Evolutionary conservation across 805 yeast genomes (phyloP).

Genomic region (Zygotorulaspora chibaensis): DNA sequence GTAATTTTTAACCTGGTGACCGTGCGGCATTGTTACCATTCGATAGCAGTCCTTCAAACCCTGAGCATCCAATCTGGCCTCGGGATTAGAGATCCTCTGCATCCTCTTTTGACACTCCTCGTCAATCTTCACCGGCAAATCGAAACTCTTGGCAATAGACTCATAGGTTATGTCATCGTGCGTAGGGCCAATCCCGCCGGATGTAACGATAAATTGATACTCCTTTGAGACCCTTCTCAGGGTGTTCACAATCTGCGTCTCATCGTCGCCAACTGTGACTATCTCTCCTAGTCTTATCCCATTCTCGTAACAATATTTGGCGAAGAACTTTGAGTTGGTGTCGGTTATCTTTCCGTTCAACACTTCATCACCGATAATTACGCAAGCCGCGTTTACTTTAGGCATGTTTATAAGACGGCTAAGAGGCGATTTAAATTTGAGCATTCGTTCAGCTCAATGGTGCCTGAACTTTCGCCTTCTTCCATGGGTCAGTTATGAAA

Average conservation of each 20-base stretch:
- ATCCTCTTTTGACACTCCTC: conserved; percentile 55
- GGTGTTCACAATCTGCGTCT: conserved; percentile 54
- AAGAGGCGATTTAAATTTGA: conserved; percentile 1
- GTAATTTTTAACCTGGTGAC: conserved; percentile 42
- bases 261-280: conserved; percentile 74
- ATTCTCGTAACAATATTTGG: conserved; percentile 60
- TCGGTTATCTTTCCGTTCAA: conserved; percentile 81
- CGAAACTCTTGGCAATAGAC: conserved; percentile 62
- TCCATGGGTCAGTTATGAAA: no score
- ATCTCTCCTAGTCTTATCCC: conserved; percentile 66
- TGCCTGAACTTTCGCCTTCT: neutral
- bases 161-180: conserved; percentile 87
- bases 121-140: conserved; percentile 49
- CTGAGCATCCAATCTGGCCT: conserved; percentile 34
- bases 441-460: conserved; percentile 3
- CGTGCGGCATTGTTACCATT: conserved; percentile 75
- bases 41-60: conserved; percentile 60
- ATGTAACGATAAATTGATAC: conserved; percentile 65
- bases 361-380: conserved; percentile 78
- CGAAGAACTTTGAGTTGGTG: conserved; percentile 69
- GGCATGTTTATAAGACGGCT: conserved; percentile 17
- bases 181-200: conserved; percentile 74
- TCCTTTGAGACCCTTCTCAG: conserved; percentile 42
- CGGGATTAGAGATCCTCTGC: conserved; percentile 44
- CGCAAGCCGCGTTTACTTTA: conserved; percentile 33